These are phyloP conservation scores for Pseudomicrostroma phylloplanum DNA, from an alignment of 1,284 basidiomycete genomes.

Conservation along the genomic window DNA sequence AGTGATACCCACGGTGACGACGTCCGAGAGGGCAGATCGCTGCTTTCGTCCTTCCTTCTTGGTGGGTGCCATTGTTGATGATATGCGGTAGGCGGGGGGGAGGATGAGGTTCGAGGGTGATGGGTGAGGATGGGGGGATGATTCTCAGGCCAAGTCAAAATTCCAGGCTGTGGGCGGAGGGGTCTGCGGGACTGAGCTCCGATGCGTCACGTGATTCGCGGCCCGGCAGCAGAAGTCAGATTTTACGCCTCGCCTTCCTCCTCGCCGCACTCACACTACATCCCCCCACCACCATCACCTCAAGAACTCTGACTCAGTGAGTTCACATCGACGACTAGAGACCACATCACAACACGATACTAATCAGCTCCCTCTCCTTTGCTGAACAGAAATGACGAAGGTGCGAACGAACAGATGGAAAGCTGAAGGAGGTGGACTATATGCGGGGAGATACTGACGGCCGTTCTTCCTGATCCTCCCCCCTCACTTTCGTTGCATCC, in stretches of 20 bases:
- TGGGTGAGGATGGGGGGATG: not conserved
- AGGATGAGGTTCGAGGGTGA: conserved; percentile 4
- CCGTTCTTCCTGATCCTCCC: too few relatives aligned
- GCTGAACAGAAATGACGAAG: conserved; percentile 3
- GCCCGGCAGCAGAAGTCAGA: too few relatives aligned
- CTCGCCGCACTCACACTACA: conserved; percentile 23
- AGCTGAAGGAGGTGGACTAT: not conserved
- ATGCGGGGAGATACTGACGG: not conserved
- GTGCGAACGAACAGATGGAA: not conserved
- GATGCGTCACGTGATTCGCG: too few relatives aligned
- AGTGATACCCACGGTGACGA: conserved; percentile 29
- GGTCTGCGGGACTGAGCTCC: too few relatives aligned
- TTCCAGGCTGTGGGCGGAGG: too few relatives aligned
- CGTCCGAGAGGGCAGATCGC: conserved; percentile 47
- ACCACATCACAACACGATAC: too few relatives aligned
- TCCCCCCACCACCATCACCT: conserved; percentile 21
- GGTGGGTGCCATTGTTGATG: conserved; percentile 8
- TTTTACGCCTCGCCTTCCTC: conserved; percentile 2
- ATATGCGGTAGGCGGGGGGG: not conserved
- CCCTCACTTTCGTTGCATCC: too few relatives aligned
- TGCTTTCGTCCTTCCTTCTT: conserved; percentile 32
- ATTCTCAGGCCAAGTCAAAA: not conserved
- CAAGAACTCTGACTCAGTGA: conserved; percentile 4
- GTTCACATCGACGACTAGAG: not conserved
- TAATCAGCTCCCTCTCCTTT: not conserved